These are phyloP conservation scores for Fusarium robinianum DNA, from an alignment of 2,329 filamentous ascomycete genomes.

Conservation along the genomic window DNA sequence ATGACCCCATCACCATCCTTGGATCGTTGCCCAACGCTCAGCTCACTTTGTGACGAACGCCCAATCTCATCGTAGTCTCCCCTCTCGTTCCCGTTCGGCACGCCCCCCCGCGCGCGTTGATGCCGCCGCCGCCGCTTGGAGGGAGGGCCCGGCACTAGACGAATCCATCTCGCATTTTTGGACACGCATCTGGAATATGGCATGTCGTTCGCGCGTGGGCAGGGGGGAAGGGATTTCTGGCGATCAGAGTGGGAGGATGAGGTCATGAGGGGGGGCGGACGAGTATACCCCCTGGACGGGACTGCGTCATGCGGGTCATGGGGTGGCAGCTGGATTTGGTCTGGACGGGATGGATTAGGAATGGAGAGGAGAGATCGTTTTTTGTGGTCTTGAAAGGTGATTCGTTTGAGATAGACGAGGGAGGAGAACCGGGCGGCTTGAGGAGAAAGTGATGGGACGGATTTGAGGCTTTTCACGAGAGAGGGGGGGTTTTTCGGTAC, in stretches of 20 bases:
- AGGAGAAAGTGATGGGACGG: too few relatives aligned
- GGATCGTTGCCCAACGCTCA: too few relatives aligned
- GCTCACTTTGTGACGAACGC: neutral
- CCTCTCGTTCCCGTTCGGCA: constrained; percentile 10
- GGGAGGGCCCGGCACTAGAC: constrained; percentile 13
- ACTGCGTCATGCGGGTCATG: constrained; percentile 33
- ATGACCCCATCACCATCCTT: too few relatives aligned
- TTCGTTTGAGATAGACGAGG: too few relatives aligned
- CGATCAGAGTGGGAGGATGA: constrained; percentile 30
- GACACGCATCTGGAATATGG: constrained; percentile 18
- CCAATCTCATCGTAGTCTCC: constrained; percentile 2
- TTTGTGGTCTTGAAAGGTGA: constrained; percentile 15
- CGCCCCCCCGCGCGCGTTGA: constrained; percentile 21
- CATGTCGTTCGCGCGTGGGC: constrained; percentile 11
- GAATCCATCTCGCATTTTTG: constrained; percentile 12
- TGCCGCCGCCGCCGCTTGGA: too few relatives aligned
- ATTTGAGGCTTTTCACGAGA: too few relatives aligned
- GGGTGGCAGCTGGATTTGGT: constrained; percentile 5
- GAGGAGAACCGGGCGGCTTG: too few relatives aligned
- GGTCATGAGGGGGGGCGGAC: constrained; percentile 26
- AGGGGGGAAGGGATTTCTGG: constrained; percentile 20
- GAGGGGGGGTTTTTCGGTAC: too few relatives aligned
- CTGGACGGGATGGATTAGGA: constrained; percentile 6
- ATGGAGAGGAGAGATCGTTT: constrained; percentile 1
- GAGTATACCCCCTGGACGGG: constrained; percentile 21